Evolutionary conservation across 148 eudicot genomes (phyloP).

Genomic region (Gaultheria prostrata): DNA sequence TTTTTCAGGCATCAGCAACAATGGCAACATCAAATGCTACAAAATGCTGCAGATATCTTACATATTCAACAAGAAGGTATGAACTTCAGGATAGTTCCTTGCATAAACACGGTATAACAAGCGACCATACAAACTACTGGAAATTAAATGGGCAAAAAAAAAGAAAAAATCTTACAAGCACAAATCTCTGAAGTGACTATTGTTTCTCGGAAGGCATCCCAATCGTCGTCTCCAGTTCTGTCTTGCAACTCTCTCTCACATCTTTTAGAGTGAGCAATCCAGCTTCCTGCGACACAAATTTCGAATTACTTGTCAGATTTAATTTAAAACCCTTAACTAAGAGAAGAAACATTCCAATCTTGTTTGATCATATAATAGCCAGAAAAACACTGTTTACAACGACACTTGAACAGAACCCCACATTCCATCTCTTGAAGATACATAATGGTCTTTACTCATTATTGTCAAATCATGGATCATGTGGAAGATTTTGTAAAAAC

Average conservation of each 20-base stretch:
- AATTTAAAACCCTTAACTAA: not conserved
- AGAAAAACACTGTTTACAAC: not conserved
- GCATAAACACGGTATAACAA: not conserved
- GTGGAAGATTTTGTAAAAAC: not conserved
- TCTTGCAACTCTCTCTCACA: constrained; percentile 59
- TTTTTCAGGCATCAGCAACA: constrained; percentile 8
- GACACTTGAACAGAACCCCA: not conserved
- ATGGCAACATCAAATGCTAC: not conserved
- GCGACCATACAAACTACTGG: not conserved
- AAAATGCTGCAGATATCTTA: not conserved
- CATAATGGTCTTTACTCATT: not conserved
- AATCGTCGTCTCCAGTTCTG: constrained; percentile 36
- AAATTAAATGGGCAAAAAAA: not conserved
- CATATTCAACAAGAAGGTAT: not conserved
- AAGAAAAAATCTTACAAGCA: constrained; percentile 19
- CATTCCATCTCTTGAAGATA: not conserved
- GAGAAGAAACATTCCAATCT: not conserved
- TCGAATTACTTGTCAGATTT: not conserved
- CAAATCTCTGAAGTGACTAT: constrained; percentile 30
- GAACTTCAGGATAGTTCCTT: not conserved
- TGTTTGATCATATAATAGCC: no score
- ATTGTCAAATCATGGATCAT: not conserved
- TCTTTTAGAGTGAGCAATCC: constrained; percentile 45
- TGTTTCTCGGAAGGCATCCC: constrained; percentile 29
- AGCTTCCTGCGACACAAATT: constrained; percentile 46